Percentiles rank a stretch among this genome's conserved stretches.
These are phyloP conservation scores for Curvularia verruculosa DNA, from an alignment of 2,329 filamentous ascomycete species.

Conservation along the genomic window DNA sequence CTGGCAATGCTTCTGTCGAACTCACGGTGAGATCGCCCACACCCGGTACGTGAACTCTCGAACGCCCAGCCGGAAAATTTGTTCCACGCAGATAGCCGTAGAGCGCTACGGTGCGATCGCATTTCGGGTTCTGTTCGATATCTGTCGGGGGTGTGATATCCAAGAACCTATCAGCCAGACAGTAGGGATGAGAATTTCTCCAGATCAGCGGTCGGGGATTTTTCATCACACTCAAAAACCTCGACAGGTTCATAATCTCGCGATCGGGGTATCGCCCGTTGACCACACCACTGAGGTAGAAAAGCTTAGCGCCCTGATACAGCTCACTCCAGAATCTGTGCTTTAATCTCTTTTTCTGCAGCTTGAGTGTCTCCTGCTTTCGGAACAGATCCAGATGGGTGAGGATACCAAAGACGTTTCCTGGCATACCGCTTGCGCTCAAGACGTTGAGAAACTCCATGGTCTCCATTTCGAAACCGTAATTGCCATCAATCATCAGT, in stretches of 20 bases:
- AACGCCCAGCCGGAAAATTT: constrained; percentile 85
- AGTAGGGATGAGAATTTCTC: constrained; percentile 95
- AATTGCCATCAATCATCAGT: constrained; percentile 98
- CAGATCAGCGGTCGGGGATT: constrained; percentile 95
- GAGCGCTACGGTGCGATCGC: constrained; percentile 86
- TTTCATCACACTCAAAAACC: constrained; percentile 98
- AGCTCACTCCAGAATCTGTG: constrained; percentile 95
- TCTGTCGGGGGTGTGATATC: constrained; percentile 93
- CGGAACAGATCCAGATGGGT: constrained; percentile 95
- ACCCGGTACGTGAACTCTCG: constrained; percentile 89
- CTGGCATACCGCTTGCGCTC: constrained; percentile 94
- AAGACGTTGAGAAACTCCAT: constrained; percentile 99
- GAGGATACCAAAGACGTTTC: constrained; percentile 95
- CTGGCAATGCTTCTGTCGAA: constrained; percentile 84
- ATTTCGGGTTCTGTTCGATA: constrained; percentile 86
- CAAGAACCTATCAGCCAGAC: constrained; percentile 89
- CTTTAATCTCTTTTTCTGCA: constrained; percentile 95
- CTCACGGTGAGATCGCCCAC: constrained; percentile 86
- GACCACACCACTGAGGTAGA: constrained; percentile 94
- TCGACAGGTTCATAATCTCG: constrained; percentile 92
- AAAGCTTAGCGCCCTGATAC: constrained; percentile 95
- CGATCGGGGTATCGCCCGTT: constrained; percentile 97
- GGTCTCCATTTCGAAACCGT: constrained; percentile 99
- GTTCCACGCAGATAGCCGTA: constrained; percentile 95
- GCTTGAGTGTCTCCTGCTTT: constrained; percentile 88